A percentile compares a stretch with the other conserved stretches of the same genome.
Evolutionary conservation across 306 rosid species (phyloP).

Genomic region (Prunus kanzakura): DNA sequence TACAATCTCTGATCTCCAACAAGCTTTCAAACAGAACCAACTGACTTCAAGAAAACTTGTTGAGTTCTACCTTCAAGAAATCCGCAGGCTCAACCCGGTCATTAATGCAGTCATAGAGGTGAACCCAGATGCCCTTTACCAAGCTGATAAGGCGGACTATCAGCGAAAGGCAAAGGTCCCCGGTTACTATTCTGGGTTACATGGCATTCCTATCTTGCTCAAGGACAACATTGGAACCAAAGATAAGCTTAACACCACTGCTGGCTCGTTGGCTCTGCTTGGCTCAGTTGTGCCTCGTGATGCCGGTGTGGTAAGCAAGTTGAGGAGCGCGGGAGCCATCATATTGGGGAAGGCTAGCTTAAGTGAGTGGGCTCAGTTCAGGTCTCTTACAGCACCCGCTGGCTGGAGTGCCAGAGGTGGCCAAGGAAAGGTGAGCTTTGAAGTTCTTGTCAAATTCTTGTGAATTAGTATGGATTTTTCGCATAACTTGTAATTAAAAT

Average conservation of each 20-base stretch:
- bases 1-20: conserved; percentile 39
- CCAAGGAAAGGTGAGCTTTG: conserved; percentile 42
- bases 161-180: conserved; percentile 27
- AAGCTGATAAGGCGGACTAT: conserved; percentile 47
- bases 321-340: conserved; percentile 50
- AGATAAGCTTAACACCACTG: conserved; percentile 58
- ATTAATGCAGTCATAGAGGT: conserved; percentile 49
- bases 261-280: conserved; percentile 52
- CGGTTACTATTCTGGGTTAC: conserved; percentile 24
- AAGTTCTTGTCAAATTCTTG: not conserved
- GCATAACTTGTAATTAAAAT: not conserved
- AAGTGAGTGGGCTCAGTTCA: conserved; percentile 45
- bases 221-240: conserved; percentile 63
- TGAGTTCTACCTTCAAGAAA: conserved; percentile 38
- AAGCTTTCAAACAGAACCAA: conserved; percentile 37
- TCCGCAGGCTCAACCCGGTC: conserved; percentile 36
- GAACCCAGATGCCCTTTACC: conserved; percentile 44
- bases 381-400: conserved; percentile 28
- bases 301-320: conserved; percentile 41
- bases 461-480: not conserved
- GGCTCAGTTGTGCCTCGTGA: conserved; percentile 50
- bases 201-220: conserved; percentile 57
- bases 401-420: conserved; percentile 59
- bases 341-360: conserved; percentile 58
- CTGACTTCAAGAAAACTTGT: conserved; percentile 42